phyloP scores from a whole-genome alignment of 257 asterid genomes.

The Penstemon eatonii region DNA sequence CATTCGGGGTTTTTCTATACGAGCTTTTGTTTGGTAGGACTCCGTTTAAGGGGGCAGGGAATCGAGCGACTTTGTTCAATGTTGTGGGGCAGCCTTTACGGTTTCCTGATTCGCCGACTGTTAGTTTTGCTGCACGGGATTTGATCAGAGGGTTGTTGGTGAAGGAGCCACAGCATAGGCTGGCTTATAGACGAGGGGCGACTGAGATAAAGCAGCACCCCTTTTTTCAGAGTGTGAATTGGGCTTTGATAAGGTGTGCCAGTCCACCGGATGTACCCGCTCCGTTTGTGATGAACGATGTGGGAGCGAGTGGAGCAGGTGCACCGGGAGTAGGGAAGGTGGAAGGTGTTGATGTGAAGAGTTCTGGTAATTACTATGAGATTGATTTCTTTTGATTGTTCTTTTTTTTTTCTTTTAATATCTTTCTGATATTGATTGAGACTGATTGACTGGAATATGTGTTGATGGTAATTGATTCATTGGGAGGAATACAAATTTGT shows the following conservation, averaged over 20 bases:
- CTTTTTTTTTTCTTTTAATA: not conserved
- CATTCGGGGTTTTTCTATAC: constrained; percentile 49
- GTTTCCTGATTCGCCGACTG: constrained; percentile 52
- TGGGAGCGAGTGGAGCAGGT: constrained; percentile 9
- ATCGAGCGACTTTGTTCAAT: constrained; percentile 53
- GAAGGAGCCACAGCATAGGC: constrained; percentile 65
- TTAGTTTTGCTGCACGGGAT: constrained; percentile 59
- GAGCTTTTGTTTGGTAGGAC: constrained; percentile 60
- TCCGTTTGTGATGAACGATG: constrained; percentile 30
- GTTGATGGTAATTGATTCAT: constrained; percentile 23
- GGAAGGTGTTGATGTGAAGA: constrained; percentile 56
- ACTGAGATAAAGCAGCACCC: constrained; percentile 68
- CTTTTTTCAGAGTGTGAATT: constrained; percentile 59
- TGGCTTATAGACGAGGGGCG: constrained; percentile 61
- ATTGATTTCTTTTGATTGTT: constrained; percentile 49
- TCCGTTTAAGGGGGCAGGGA: constrained; percentile 58
- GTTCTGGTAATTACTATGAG: constrained; percentile 61
- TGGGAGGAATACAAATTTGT: constrained; percentile 21
- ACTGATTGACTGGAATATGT: constrained; percentile 24
- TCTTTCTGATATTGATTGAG: constrained; percentile 7
- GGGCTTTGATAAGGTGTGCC: constrained; percentile 62
- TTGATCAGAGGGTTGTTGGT: constrained; percentile 59
- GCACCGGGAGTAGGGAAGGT: constrained; percentile 29
- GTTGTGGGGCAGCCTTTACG: constrained; percentile 60
- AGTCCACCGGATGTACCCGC: constrained; percentile 58